Evolutionary conservation across 768 basidiomycete species (phyloP), one percentile per base, ranked within the genome.

Genomic region (Leccinum truebloodii): DNA sequence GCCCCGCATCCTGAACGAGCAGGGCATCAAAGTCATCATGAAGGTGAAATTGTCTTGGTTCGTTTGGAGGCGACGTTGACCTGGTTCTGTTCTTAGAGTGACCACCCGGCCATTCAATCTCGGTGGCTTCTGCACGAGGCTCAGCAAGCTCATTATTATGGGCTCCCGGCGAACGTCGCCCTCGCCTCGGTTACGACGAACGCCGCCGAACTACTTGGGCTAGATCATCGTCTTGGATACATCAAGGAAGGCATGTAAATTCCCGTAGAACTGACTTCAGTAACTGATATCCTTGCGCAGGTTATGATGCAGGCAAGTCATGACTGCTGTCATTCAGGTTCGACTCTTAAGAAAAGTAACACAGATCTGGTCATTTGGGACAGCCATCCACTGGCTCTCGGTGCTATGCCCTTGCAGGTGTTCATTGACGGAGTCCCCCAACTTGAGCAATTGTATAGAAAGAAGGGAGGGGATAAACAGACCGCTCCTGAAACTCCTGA

Each of bases 371-470:
- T 81, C 35, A 69, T 85, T 14, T 90, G 89, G 88, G 87, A 90
- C 60, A 84, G 83, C 4, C 91, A 94, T 71, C 94, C 92, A 0
- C 79, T 95, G 26, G 69, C 83, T 0, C 78, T 94, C 4, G 92
- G 92, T 22, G 88, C 92, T 0, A 93, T 91, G 1, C 93, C 94
- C 0, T 73, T 77, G 4, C 92, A 94, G 67, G 91, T 93, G 0
- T 92, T 82, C 72, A 87, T 94, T 57, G 94, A 95, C 64, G 93
- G 93, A 12, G 88, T 94, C 58, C 71, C 85, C 0, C 94, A 95
- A 71, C 68, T 79, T 18, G 55, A 67, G 5, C 26, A 69, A 3
- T 76, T 85, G 0, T 61, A 71, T 1, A 55, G 76, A 2, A 55
- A 62, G 6, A 90, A 90, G 69, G 80, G 83, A 0, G 60, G 65